Conservation (phyloP, 2,329 filamentous ascomycete genomes). For the Lachnellula hyalina region DNA sequence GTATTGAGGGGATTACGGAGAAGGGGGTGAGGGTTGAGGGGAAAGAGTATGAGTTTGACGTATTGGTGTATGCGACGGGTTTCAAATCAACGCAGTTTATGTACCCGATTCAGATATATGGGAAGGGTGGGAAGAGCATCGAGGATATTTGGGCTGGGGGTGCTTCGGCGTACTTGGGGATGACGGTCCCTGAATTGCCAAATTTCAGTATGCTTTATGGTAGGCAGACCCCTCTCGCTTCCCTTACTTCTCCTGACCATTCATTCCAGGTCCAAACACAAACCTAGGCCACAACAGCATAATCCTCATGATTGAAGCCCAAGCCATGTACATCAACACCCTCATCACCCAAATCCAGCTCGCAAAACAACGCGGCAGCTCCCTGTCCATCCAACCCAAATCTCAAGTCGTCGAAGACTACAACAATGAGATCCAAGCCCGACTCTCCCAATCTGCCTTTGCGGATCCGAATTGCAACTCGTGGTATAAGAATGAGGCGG, state of each 20-base stretch:
- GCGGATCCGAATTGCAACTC: conserved; percentile 23
- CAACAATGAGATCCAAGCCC: conserved; percentile 21
- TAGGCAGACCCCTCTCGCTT: not conserved
- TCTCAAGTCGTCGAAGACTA: conserved; percentile 28
- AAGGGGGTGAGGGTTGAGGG: conserved; percentile 42
- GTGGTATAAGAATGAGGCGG: conserved; percentile 25
- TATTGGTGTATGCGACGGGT: conserved; percentile 53
- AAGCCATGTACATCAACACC: conserved; percentile 21
- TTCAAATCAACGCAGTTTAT: conserved; percentile 56
- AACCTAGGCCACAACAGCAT: conserved; percentile 27
- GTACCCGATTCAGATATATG: conserved; percentile 49
- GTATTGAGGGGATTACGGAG: conserved; percentile 41
- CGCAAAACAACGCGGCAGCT: conserved; percentile 36
- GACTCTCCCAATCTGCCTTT: conserved; percentile 16
- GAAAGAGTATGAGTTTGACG: conserved; percentile 43
- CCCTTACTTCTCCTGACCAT: conserved; percentile 30
- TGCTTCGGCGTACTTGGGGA: conserved; percentile 31
- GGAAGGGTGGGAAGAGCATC: conserved; percentile 37
- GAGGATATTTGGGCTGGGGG: conserved; percentile 49
- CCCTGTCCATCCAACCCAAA: conserved; percentile 42
- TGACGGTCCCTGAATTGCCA: conserved; percentile 17
- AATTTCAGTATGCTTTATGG: conserved; percentile 35
- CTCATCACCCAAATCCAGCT: conserved; percentile 37
- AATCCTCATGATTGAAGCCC: conserved; percentile 28
- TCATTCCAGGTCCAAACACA: conserved; percentile 30